phyloP scores from a whole-genome alignment of 2,329 filamentous ascomycete genomes.

The Ramularia endophylla region DNA sequence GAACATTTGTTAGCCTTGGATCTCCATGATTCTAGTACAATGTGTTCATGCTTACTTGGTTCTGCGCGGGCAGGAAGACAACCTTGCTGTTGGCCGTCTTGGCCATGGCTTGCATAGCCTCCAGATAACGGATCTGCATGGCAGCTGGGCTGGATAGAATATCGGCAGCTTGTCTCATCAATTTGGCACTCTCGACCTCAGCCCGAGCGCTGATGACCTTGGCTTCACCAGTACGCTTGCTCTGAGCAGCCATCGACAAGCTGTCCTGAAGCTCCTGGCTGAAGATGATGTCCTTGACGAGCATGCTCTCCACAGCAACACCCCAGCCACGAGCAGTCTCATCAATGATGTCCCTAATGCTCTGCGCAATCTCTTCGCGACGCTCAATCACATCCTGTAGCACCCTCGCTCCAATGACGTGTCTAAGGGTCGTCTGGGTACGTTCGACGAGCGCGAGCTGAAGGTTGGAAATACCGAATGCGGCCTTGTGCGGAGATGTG shows the following conservation, averaged over 20 bases:
- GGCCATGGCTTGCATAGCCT: slow-evolving; percentile 98
- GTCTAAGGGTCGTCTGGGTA: slow-evolving; percentile 93
- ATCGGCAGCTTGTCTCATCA: slow-evolving; percentile 86
- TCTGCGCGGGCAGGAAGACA: slow-evolving; percentile 64
- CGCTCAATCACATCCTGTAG: slow-evolving; percentile 98
- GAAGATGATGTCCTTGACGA: slow-evolving; percentile 99
- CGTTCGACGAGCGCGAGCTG: slow-evolving; percentile 95
- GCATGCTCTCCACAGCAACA: slow-evolving; percentile 94
- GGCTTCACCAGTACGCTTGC: slow-evolving; percentile 95
- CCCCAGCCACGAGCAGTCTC: slow-evolving; percentile 93
- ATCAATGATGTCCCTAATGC: slow-evolving; percentile 95
- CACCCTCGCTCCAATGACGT: slow-evolving; percentile 91
- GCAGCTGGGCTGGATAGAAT: slow-evolving; percentile 86
- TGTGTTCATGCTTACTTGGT: slow-evolving; percentile 24
- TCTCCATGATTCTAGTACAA: background rate
- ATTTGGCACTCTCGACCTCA: slow-evolving; percentile 91
- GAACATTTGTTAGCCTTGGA: background rate
- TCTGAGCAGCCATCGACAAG: slow-evolving; percentile 96
- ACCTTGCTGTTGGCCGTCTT: slow-evolving; percentile 86
- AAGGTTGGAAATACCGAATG: slow-evolving; percentile 93
- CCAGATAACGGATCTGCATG: slow-evolving; percentile 97
- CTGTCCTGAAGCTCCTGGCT: slow-evolving; percentile 91
- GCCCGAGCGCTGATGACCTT: slow-evolving; percentile 98
- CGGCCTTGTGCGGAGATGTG: slow-evolving; percentile 65
- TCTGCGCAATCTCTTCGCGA: slow-evolving; percentile 91